These are phyloP conservation scores for Noccaea bulbosa DNA, from an alignment of 345 rosid species.

Conservation along the genomic window DNA sequence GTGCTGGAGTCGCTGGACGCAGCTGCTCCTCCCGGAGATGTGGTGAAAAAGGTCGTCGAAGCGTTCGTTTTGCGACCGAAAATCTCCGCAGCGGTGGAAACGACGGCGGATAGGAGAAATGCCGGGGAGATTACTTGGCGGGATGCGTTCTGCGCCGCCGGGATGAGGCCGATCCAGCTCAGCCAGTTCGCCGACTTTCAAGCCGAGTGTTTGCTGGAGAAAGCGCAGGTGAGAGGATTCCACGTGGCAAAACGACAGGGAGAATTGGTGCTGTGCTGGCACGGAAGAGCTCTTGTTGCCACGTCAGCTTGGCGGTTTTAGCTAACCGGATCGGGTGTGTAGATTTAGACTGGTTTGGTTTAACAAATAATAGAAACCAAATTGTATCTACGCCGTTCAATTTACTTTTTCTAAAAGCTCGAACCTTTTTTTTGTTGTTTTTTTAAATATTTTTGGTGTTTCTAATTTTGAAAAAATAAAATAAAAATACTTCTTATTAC, in stretches of 20 bases:
- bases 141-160: slow-evolving; percentile 72
- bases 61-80: slow-evolving; percentile 59
- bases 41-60: slow-evolving; percentile 72
- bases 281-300: slow-evolving; percentile 71
- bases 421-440: not conserved
- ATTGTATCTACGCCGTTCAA: slow-evolving; percentile 29
- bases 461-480: slow-evolving; percentile 6
- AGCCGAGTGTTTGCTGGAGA: slow-evolving; percentile 74
- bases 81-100: slow-evolving; percentile 64
- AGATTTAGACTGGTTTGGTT: slow-evolving; percentile 19
- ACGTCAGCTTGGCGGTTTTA: slow-evolving; percentile 90
- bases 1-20: slow-evolving; percentile 86
- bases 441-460: slow-evolving; percentile 3
- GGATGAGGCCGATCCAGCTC: slow-evolving; percentile 71
- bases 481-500: not conserved
- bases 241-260: slow-evolving; percentile 83
- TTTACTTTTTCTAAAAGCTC: not conserved
- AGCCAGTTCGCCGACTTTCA: slow-evolving; percentile 92
- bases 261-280: slow-evolving; percentile 96
- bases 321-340: slow-evolving; percentile 26
- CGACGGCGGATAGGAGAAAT: slow-evolving; percentile 49
- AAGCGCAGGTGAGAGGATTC: slow-evolving; percentile 82
- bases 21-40: slow-evolving; percentile 57
- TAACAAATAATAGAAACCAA: slow-evolving; percentile 7
- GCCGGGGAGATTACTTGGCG: slow-evolving; percentile 61